phyloP scores from a whole-genome alignment of 2,329 filamentous ascomycete genomes.

The Teratosphaeriaceae sp. region DNA sequence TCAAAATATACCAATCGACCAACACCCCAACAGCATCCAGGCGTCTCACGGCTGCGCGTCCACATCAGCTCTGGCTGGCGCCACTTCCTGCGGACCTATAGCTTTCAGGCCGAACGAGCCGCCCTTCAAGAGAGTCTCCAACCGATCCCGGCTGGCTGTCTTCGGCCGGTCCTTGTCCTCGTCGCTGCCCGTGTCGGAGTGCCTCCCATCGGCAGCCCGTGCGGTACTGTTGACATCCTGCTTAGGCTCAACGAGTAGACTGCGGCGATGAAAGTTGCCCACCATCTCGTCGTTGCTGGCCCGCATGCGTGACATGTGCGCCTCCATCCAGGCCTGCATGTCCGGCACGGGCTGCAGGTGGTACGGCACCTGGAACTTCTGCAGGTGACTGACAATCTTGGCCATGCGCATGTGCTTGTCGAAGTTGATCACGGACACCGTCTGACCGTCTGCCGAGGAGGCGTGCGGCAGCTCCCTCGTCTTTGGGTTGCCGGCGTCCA shows the following conservation, averaged over 20 bases:
- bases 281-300: constrained; percentile 55
- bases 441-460: constrained; percentile 52
- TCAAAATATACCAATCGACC: not conserved
- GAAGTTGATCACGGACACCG: constrained; percentile 85
- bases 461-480: constrained; percentile 64
- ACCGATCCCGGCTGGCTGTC: constrained; percentile 11
- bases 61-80: not conserved
- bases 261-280: constrained; percentile 72
- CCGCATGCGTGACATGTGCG: constrained; percentile 71
- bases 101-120: constrained; percentile 11
- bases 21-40: not conserved
- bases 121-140: constrained; percentile 14
- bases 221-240: constrained; percentile 4
- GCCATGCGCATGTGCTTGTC: constrained; percentile 94
- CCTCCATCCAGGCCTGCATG: constrained; percentile 86
- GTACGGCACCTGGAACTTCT: constrained; percentile 94
- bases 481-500: constrained; percentile 86
- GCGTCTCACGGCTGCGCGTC: not conserved
- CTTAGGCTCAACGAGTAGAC: constrained; percentile 69
- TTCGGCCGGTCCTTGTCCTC: constrained; percentile 14
- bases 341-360: constrained; percentile 75
- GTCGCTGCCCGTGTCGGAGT: not conserved
- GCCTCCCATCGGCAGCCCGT: not conserved
- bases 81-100: not conserved
- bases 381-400: constrained; percentile 90